Conservation (phyloP, 164 flowering plant genomes). For the Chimonanthus praecox region DNA sequence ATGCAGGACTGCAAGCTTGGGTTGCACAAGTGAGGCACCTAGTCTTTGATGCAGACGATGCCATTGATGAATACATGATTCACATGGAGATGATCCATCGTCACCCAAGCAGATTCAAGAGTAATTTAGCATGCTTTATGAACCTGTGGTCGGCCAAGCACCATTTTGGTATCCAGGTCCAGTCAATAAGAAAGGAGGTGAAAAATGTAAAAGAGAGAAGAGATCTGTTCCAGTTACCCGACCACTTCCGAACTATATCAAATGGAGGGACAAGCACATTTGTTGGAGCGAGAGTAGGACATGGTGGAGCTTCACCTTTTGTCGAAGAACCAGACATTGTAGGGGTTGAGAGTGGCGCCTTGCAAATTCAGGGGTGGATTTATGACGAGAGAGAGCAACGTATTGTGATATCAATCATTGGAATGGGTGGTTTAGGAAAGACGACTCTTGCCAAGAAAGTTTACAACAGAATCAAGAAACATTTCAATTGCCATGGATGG, state of each 20-base stretch:
- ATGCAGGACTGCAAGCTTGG: neutral
- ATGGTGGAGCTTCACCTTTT: neutral
- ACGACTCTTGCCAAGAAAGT: neutral
- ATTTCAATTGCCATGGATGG: neutral
- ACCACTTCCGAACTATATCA: neutral
- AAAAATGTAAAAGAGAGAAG: neutral
- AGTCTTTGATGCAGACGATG: slow-evolving; percentile 1
- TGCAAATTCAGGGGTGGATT: neutral
- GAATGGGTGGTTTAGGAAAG: neutral
- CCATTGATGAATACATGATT: neutral
- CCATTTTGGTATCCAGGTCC: neutral
- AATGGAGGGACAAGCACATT: too few species aligned
- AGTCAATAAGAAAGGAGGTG: neutral
- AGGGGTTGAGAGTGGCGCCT: neutral
- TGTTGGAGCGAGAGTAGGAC: neutral
- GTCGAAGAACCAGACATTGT: slow-evolving; percentile 2
- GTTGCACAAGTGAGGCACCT: neutral
- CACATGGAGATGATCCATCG: neutral
- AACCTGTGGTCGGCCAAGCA: neutral
- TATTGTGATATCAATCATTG: neutral
- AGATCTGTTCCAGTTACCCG: neutral
- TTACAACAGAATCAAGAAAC: neutral
- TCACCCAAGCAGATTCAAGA: neutral
- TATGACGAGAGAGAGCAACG: neutral
- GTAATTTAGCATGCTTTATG: neutral